Conservation (phyloP, 169 alveolate species). For the Plasmodium billcollinsi region DNA sequence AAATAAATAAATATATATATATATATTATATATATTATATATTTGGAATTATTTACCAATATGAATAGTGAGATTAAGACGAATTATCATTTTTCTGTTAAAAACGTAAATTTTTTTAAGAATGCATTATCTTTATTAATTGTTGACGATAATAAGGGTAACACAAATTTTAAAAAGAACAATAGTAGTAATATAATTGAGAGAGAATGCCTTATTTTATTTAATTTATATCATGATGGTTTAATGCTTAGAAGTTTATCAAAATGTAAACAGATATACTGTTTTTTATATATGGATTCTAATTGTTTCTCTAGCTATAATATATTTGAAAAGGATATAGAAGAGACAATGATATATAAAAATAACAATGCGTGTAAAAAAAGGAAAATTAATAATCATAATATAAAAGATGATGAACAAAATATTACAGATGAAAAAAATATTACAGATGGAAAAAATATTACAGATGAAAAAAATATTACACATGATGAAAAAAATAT, state of each 20-base stretch:
- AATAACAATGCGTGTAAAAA: too few relatives aligned
- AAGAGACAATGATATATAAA: neutral
- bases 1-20: too few relatives aligned
- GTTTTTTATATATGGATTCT: constrained; percentile 58
- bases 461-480: neutral
- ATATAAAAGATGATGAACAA: neutral
- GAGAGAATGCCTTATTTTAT: constrained; percentile 29
- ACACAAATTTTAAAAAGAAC: neutral
- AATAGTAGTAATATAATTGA: constrained; percentile 7
- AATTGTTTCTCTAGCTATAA: constrained; percentile 48
- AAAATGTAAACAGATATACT: constrained; percentile 65
- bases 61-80: constrained; percentile 30
- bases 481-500: neutral
- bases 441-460: neutral
- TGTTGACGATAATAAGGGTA: constrained; percentile 56
- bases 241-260: constrained; percentile 68
- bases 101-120: constrained; percentile 59
- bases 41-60: neutral
- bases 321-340: constrained; percentile 1
- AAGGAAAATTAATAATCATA: neutral
- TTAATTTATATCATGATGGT: constrained; percentile 48
- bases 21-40: neutral
- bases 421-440: neutral
- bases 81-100: constrained; percentile 60
- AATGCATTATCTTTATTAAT: constrained; percentile 57